phyloP scores from a whole-genome alignment of 106 monocot species.

The Xerophyta viscosa region DNA sequence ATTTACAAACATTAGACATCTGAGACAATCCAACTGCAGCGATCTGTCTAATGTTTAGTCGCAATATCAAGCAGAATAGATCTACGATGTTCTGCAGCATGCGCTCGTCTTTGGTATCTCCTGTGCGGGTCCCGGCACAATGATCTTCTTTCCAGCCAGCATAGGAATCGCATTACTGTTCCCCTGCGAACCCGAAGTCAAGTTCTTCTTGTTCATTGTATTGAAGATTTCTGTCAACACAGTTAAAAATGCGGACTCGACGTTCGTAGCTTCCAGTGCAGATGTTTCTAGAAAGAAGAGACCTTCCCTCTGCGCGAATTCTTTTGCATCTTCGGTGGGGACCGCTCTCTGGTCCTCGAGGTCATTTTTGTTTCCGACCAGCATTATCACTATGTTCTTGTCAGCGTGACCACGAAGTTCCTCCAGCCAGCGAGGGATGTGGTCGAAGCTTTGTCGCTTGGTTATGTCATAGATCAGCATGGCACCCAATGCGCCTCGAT shows the following conservation, averaged over 20 bases:
- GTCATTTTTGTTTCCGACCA: conserved; percentile 84
- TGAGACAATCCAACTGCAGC: too few species aligned
- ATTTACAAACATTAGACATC: too few species aligned
- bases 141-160: conserved; percentile 66
- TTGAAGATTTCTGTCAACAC: conserved; percentile 78
- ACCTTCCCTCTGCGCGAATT: conserved; percentile 79
- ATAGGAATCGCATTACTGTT: conserved; percentile 20
- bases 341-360: conserved; percentile 74
- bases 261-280: conserved; percentile 63
- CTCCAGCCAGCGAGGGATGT: conserved; percentile 83
- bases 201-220: conserved; percentile 65
- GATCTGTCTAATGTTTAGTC: too few species aligned
- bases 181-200: conserved; percentile 18
- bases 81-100: conserved; percentile 50
- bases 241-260: conserved; percentile 73
- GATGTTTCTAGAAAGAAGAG: conserved; percentile 94
- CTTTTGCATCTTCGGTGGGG: conserved; percentile 61
- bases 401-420: conserved; percentile 86
- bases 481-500: conserved; percentile 83
- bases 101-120: conserved; percentile 62
- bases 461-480: conserved; percentile 90
- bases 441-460: conserved; percentile 90
- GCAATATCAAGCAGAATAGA: not conserved
- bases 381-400: conserved; percentile 90
- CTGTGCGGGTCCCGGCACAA: conserved; percentile 76